Evolutionary conservation across 1,139 yeast species (phyloP).

Genomic region (Magnusiomyces tetraspermus): DNA sequence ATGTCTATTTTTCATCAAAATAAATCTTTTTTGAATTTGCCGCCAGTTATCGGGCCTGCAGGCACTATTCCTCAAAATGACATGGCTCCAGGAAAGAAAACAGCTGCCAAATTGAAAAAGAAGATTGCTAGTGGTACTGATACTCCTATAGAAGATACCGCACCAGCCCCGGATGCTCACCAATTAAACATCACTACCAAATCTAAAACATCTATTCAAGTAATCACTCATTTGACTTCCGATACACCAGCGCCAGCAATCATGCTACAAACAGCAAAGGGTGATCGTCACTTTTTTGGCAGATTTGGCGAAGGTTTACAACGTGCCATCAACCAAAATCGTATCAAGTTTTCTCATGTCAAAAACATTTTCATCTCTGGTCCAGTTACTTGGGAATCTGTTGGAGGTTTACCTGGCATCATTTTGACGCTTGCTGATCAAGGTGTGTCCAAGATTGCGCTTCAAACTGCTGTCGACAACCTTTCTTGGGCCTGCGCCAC

Average conservation of each 20-base stretch:
- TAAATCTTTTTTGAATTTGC: neutral
- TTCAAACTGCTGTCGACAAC: conserved; percentile 41
- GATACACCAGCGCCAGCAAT: conserved; percentile 56
- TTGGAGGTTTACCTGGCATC: conserved; percentile 88
- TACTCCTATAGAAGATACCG: neutral
- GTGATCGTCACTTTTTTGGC: conserved; percentile 66
- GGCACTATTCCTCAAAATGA: neutral
- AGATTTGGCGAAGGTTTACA: conserved; percentile 81
- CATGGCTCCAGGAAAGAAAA: neutral
- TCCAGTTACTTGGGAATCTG: conserved; percentile 54
- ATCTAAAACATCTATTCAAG: conserved; percentile 22
- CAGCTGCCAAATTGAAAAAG: neutral
- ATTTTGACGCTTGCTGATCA: conserved; percentile 79
- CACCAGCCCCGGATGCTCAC: neutral
- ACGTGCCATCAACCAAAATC: conserved; percentile 44
- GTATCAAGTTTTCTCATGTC: conserved; percentile 35
- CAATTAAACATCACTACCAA: neutral
- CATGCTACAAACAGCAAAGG: conserved; percentile 40
- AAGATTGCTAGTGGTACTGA: neutral
- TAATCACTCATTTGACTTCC: conserved; percentile 47
- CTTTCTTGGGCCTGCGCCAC: conserved; percentile 50
- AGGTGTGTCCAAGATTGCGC: conserved; percentile 43
- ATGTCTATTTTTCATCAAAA: neutral
- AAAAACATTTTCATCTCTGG: conserved; percentile 71
- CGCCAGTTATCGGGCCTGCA: conserved; percentile 1